Evolutionary conservation across 345 rosid genomes (phyloP).

Genomic region (Pistacia atlantica): DNA sequence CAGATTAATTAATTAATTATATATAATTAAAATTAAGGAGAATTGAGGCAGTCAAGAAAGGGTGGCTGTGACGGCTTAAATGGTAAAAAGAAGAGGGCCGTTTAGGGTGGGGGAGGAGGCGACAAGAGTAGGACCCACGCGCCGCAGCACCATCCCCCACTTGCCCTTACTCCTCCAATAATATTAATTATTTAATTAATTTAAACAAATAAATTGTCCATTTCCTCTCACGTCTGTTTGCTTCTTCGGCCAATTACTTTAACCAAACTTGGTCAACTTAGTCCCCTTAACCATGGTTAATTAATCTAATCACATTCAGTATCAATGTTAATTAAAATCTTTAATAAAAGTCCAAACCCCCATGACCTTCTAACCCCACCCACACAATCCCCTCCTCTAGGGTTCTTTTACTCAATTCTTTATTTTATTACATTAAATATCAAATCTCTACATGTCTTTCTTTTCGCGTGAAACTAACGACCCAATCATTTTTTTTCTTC

Average conservation of each 20-base stretch:
- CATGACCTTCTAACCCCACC: constrained; percentile 39
- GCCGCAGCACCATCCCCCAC: constrained; percentile 45
- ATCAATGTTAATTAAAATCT: not conserved
- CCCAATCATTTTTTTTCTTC: not conserved
- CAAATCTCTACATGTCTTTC: not conserved
- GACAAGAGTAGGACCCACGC: constrained; percentile 47
- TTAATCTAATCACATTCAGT: not conserved
- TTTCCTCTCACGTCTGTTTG: not conserved
- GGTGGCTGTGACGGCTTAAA: constrained; percentile 21
- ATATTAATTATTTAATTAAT: constrained; percentile 4
- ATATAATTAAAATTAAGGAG: no score
- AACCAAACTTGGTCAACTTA: constrained; percentile 47
- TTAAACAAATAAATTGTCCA: not conserved
- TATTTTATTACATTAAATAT: constrained; percentile 3
- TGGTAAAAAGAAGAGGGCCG: not conserved
- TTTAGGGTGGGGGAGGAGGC: constrained; percentile 30
- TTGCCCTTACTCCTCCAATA: constrained; percentile 16
- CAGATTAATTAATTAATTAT: no score
- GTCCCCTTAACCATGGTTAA: constrained; percentile 43
- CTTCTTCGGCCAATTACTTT: not conserved
- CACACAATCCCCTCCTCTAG: constrained; percentile 28
- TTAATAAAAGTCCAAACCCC: constrained; percentile 17
- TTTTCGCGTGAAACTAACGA: constrained; percentile 17
- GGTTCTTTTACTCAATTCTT: constrained; percentile 28
- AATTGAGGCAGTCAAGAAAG: constrained; percentile 24